phyloP scores from a whole-genome alignment of 176 grass and related monocot species.

The Calamus simplicifolius region DNA sequence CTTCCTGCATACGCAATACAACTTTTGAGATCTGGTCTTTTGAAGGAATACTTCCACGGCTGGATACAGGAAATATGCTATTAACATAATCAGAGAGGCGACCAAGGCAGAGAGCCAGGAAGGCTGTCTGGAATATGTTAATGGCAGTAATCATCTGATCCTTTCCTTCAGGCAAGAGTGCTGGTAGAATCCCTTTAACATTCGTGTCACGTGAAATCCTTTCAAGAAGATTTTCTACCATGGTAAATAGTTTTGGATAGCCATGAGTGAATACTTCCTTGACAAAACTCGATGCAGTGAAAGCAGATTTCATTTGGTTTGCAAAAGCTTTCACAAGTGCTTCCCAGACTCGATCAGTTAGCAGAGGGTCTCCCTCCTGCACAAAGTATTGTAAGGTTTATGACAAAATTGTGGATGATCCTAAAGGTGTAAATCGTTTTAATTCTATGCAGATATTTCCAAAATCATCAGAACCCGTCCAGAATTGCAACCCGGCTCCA shows the following conservation, averaged over 20 bases:
- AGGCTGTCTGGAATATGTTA: conserved; percentile 75
- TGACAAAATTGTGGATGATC: too few species aligned
- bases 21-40: conserved; percentile 97
- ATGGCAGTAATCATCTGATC: conserved; percentile 72
- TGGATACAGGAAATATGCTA: conserved; percentile 81
- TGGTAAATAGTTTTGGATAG: conserved; percentile 82
- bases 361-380: conserved; percentile 89
- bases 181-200: conserved; percentile 87
- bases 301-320: conserved; percentile 87
- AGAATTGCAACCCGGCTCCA: too few species aligned
- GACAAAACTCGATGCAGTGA: conserved; percentile 90
- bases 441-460: too few species aligned
- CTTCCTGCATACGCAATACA: conserved; percentile 89
- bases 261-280: conserved; percentile 99
- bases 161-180: conserved; percentile 66
- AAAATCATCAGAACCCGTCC: background rate
- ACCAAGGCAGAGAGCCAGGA: conserved; percentile 78
- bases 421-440: too few species aligned
- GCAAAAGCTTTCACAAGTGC: conserved; percentile 94
- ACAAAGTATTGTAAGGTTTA: background rate
- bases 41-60: conserved; percentile 81
- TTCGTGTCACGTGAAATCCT: conserved; percentile 84
- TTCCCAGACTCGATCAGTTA: conserved; percentile 98
- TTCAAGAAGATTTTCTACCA: conserved; percentile 92
- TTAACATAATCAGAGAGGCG: conserved; percentile 79